Base-by-base conservation (phyloP, 805 yeast species). In the Zygosaccharomyces lentus region DNA sequence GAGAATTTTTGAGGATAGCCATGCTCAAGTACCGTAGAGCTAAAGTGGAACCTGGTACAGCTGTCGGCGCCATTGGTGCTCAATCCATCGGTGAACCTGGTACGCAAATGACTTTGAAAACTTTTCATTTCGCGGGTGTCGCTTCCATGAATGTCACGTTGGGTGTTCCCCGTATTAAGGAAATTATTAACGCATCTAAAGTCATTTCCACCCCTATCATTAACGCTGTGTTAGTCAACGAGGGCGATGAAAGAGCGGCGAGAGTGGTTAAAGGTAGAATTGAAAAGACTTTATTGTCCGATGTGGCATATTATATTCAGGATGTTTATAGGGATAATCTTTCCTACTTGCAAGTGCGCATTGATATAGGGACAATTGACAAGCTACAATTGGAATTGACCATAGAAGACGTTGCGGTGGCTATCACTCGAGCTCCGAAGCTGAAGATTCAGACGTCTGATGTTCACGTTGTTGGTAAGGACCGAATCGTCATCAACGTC, bases 21-120 rank as follows among this genome's bases (percentile, higher is more conserved):
- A 74, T 91, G 49, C 71, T 72, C 55, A 93, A 93, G 68, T 93
- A 93, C 61, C 80, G 80, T 45, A 76, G 84, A 55, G 96, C 99
- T 6, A 83, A 82, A 68, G 97, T 93, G 13, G 99, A 93, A 66
- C 99, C 99, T 1, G 99, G 98, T 51, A 93, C 99, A 3, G 99
- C 99, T 2, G 98, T 93, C 45, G 99, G 99, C 55, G 98, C 99
- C 21, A 90, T 93, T 69, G 99, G 98, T 56, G 99, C 99, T 0
- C 99, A 93, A 65, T 87, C 96, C 36, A 93, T 93, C 73, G 99
- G 99, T 71, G 99, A 91, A 64, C 99, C 99, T 17, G 99, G 98
- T 66, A 93, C 99, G 0, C 99, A 93, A 71, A 93, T 93, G 99
- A 93, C 99, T 4, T 76, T 85, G 62, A 85, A 85, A 65, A 85